Conservation (phyloP, 2,329 filamentous ascomycete genomes). For the Hypoxylon sp. region DNA sequence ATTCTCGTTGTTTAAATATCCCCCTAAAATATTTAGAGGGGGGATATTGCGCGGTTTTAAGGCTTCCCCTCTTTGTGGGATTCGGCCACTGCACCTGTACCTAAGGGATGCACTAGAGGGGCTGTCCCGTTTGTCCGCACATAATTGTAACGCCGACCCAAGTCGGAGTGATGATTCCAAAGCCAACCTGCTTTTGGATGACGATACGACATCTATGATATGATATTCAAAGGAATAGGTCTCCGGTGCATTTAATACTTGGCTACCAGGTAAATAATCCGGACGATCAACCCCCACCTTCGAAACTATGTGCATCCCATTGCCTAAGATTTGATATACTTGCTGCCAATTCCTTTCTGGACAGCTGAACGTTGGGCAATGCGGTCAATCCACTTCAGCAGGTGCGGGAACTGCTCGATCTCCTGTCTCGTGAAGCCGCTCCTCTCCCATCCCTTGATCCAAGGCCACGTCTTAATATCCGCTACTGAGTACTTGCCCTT, state of each 20-base stretch:
- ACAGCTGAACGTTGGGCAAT: conserved; percentile 65
- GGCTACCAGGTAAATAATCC: too few species aligned
- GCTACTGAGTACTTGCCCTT: conserved; percentile 69
- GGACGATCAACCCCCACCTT: neutral
- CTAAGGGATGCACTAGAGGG: conserved; percentile 2
- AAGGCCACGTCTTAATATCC: conserved; percentile 67
- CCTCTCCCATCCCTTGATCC: conserved; percentile 63
- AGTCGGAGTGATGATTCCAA: neutral
- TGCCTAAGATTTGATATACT: conserved; percentile 37
- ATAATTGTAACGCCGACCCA: neutral
- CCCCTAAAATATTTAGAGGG: neutral
- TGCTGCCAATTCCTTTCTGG: conserved; percentile 42
- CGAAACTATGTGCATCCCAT: neutral
- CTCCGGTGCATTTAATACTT: neutral
- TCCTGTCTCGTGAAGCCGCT: conserved; percentile 63
- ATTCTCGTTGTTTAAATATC: neutral
- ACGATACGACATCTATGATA: too few species aligned
- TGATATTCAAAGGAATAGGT: neutral
- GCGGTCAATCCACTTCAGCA: conserved; percentile 67
- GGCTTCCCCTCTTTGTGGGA: conserved; percentile 19
- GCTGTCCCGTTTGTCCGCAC: neutral
- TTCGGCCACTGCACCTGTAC: neutral
- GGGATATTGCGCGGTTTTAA: too few species aligned
- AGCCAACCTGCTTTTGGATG: too few species aligned
- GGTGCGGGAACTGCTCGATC: conserved; percentile 64